A percentile compares a stretch with the other conserved stretches of the same genome.
Conservation (phyloP, 306 rosid genomes). For the Quercus engelmannii region DNA sequence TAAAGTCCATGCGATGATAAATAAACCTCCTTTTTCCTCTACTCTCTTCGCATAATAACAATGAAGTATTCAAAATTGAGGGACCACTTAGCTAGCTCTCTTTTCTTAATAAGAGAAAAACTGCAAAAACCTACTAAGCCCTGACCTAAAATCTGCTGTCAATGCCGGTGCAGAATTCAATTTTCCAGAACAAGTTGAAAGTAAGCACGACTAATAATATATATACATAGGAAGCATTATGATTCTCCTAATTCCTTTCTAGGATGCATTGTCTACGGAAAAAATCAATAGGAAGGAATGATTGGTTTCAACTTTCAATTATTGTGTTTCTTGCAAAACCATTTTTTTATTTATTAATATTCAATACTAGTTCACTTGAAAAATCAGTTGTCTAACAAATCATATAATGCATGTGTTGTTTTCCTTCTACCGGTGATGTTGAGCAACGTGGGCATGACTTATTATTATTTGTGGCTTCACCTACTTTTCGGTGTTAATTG, state of each 20-base stretch:
- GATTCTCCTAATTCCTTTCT: neutral
- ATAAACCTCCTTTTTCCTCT: no score
- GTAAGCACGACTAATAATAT: constrained; percentile 3
- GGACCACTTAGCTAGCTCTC: neutral
- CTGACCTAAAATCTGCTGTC: constrained; percentile 37
- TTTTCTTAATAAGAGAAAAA: neutral
- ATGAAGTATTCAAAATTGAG: neutral
- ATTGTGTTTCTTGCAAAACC: neutral
- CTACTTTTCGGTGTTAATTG: neutral
- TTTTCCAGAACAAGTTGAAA: constrained; percentile 21
- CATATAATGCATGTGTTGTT: constrained; percentile 10
- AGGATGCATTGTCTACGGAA: neutral
- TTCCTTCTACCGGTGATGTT: neutral
- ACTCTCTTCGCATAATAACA: no score
- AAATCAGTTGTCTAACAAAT: constrained; percentile 8
- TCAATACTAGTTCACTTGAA: no score
- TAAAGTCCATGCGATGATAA: neutral
- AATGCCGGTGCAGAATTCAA: constrained; percentile 24
- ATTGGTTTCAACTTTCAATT: constrained; percentile 12
- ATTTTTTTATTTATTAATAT: neutral
- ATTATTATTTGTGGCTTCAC: neutral
- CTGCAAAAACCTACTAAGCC: neutral
- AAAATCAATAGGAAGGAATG: constrained; percentile 18
- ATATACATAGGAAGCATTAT: neutral
- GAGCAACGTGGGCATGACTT: neutral